Conservation (phyloP, 2,329 filamentous ascomycete genomes). For the Aspergillus sp. region DNA sequence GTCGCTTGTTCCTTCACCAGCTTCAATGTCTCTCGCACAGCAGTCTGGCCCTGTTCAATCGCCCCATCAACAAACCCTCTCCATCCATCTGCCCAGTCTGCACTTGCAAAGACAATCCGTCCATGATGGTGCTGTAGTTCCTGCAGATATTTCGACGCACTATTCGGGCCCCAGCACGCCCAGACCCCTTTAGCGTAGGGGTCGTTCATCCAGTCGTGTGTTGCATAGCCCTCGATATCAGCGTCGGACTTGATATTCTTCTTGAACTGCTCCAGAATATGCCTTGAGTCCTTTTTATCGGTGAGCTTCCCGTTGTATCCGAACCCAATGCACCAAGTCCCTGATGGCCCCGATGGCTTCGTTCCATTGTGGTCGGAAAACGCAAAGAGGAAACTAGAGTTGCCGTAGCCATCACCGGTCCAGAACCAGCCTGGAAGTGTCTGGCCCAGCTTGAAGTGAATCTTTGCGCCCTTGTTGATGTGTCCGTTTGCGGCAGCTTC, state of each 20-base stretch:
- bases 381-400: conserved; percentile 17
- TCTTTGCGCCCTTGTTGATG: conserved; percentile 30
- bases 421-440: conserved; percentile 15
- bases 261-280: conserved; percentile 13
- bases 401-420: background rate
- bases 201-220: conserved; percentile 32
- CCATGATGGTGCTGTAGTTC: background rate
- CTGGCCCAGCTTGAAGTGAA: conserved; percentile 23
- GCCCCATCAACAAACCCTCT: conserved; percentile 53
- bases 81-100: conserved; percentile 53
- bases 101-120: conserved; percentile 49
- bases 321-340: conserved; percentile 23
- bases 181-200: conserved; percentile 29
- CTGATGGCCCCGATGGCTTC: background rate
- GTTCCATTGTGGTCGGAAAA: conserved; percentile 24
- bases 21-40: background rate
- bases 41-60: conserved; percentile 46
- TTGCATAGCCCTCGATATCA: conserved; percentile 10
- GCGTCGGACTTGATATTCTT: conserved; percentile 5
- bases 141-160: conserved; percentile 15
- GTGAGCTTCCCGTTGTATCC: conserved; percentile 15
- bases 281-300: conserved; percentile 10
- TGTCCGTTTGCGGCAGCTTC: conserved; percentile 26
- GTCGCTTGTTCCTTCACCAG: no score
- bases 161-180: conserved; percentile 20